Evolutionary conservation across 169 alveolate species (phyloP).

Genomic region (Plasmodium adleri): DNA sequence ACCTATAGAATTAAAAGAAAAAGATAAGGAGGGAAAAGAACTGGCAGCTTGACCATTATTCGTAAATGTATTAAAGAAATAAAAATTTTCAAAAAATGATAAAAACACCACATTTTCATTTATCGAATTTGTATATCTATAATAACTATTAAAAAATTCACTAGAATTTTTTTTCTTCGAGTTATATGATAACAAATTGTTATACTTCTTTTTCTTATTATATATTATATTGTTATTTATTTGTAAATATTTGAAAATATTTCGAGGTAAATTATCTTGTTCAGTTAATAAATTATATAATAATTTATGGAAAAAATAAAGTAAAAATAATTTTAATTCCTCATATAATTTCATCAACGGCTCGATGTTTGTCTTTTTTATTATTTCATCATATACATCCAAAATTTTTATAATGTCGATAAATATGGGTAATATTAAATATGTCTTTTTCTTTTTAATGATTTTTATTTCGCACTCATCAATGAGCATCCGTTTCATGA

Average conservation of each 20-base stretch:
- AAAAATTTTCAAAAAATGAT: conserved; percentile 66
- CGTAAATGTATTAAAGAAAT: conserved; percentile 33
- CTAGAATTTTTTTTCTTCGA: conserved; percentile 21
- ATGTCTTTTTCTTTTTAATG: conserved; percentile 51
- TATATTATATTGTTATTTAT: conserved; percentile 40
- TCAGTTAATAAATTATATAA: conserved; percentile 66
- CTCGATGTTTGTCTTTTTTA: conserved; percentile 55
- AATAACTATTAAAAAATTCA: conserved; percentile 39
- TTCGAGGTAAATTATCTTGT: conserved; percentile 39
- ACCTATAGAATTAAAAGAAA: conserved; percentile 41
- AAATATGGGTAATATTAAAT: conserved; percentile 64
- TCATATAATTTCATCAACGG: conserved; percentile 45
- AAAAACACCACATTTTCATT: conserved; percentile 44
- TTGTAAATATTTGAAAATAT: conserved; percentile 74
- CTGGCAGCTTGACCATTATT: conserved; percentile 21
- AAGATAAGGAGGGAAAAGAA: conserved; percentile 38
- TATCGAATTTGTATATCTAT: conserved; percentile 58
- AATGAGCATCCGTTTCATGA: conserved; percentile 68
- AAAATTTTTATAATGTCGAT: conserved; percentile 68
- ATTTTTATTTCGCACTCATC: conserved; percentile 75
- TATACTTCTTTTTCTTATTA: conserved; percentile 39
- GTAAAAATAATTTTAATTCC: conserved; percentile 69
- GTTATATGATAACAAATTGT: conserved; percentile 7
- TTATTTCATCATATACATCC: conserved; percentile 72
- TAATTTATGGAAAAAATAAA: conserved; percentile 60